These are phyloP conservation scores for Schwanniomyces yamadae DNA, from an alignment of 805 yeast species.

Conservation along the genomic window DNA sequence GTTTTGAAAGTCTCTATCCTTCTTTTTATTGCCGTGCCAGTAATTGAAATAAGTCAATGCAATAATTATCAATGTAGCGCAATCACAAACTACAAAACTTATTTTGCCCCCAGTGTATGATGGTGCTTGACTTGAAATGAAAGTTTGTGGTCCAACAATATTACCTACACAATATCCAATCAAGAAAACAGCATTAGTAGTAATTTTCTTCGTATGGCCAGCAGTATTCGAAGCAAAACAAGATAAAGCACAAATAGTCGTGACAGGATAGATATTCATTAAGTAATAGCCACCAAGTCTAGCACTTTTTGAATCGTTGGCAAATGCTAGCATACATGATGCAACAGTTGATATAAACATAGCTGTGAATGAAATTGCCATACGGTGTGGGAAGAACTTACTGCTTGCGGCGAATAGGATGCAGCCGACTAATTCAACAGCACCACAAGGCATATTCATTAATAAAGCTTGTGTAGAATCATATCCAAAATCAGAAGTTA, in stretches of 20 bases:
- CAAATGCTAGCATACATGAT: constrained; percentile 44
- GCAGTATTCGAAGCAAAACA: constrained; percentile 23
- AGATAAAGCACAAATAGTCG: constrained; percentile 19
- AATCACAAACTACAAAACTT: constrained; percentile 6
- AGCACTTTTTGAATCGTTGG: constrained; percentile 28
- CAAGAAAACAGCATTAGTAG: constrained; percentile 24
- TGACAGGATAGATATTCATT: constrained; percentile 28
- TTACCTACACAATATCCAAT: constrained; percentile 30
- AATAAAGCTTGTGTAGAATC: constrained; percentile 21
- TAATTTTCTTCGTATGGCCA: constrained; percentile 28
- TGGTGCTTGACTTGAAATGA: constrained; percentile 24
- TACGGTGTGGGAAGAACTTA: constrained; percentile 24
- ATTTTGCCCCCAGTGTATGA: constrained; percentile 23
- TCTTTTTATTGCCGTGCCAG: constrained; percentile 12
- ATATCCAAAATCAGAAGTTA: constrained; percentile 15
- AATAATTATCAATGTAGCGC: constrained; percentile 4
- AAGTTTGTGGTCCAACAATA: constrained; percentile 27
- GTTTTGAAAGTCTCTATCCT: constrained; percentile 6
- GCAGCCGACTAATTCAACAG: constrained; percentile 30
- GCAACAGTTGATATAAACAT: constrained; percentile 4
- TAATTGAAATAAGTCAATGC: constrained; percentile 4
- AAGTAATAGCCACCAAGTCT: constrained; percentile 41
- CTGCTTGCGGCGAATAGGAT: constrained; percentile 26
- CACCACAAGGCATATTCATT: constrained; percentile 40
- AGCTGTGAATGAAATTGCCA: constrained; percentile 21